Conservation (phyloP, 1,284 basidiomycete species). For the Naganishia sp. region DNA sequence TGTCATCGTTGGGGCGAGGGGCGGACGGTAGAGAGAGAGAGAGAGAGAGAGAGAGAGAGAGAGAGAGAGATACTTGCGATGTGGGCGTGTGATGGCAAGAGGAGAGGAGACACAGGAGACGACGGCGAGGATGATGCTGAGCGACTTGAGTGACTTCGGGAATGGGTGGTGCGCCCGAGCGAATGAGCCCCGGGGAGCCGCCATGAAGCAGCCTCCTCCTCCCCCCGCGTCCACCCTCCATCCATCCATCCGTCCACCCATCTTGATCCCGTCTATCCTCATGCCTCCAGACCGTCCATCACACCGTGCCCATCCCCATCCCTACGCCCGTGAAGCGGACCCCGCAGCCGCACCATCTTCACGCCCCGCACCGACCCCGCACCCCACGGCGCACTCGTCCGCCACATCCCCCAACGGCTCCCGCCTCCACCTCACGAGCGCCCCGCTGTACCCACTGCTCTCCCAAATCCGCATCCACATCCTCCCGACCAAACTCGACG, state of each 20-base stretch:
- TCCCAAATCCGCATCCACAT: slow-evolving; percentile 47
- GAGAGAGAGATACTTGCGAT: too few relatives aligned
- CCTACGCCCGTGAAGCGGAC: neutral
- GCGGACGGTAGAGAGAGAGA: neutral
- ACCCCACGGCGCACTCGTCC: slow-evolving; percentile 16
- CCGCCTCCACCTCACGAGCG: neutral
- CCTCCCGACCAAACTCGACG: slow-evolving; percentile 49
- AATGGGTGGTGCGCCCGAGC: too few relatives aligned
- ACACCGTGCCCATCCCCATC: neutral
- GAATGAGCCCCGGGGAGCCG: too few relatives aligned
- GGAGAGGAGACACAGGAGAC: too few relatives aligned
- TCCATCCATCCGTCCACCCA: neutral
- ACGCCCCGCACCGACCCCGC: slow-evolving; percentile 18
- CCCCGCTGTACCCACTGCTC: slow-evolving; percentile 42
- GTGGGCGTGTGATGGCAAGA: too few relatives aligned
- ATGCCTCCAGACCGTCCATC: slow-evolving; percentile 18
- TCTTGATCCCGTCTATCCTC: neutral
- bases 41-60: too few relatives aligned
- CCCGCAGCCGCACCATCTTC: neutral
- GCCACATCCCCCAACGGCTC: slow-evolving; percentile 6
- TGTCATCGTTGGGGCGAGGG: slow-evolving; percentile 15
- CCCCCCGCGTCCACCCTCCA: neutral
- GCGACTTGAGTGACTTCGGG: too few relatives aligned
- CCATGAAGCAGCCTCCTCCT: too few relatives aligned
- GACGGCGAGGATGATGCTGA: too few relatives aligned